A percentile compares a stretch with the other conserved stretches of the same genome.
These are phyloP conservation scores for Gentiana straminea DNA, from an alignment of 257 asterid genomes.

Conservation along the genomic window DNA sequence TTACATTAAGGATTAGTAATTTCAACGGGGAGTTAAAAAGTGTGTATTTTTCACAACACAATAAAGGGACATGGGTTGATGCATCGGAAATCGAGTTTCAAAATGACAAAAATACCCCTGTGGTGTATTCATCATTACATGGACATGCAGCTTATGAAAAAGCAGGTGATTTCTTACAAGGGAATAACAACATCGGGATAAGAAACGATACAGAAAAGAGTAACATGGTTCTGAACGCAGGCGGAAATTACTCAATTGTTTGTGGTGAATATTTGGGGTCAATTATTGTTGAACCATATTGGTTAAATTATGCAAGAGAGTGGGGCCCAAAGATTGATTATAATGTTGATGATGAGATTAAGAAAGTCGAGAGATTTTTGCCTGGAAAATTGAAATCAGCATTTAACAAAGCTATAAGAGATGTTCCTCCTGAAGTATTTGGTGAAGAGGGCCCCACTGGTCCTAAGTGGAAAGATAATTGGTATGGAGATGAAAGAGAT, in stretches of 20 bases:
- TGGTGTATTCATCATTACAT: slow-evolving; percentile 23
- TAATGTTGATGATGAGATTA: slow-evolving; percentile 11
- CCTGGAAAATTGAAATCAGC: slow-evolving; percentile 6
- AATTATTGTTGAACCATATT: slow-evolving; percentile 17
- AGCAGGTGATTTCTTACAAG: slow-evolving; percentile 22
- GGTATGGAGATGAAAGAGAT: slow-evolving; percentile 23
- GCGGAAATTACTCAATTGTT: slow-evolving; percentile 11
- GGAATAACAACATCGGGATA: slow-evolving; percentile 16
- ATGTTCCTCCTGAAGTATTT: slow-evolving; percentile 18
- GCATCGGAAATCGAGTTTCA: slow-evolving; percentile 10
- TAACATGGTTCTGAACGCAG: slow-evolving; percentile 11
- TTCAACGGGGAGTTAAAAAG: neutral
- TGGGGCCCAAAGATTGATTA: slow-evolving; percentile 27
- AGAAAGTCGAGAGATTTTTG: slow-evolving; percentile 7
- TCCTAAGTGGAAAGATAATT: slow-evolving; percentile 23
- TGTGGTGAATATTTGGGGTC: slow-evolving; percentile 14
- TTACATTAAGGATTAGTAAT: slow-evolving; percentile 3
- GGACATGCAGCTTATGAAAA: slow-evolving; percentile 27
- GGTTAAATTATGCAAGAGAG: slow-evolving; percentile 25
- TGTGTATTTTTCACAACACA: slow-evolving; percentile 10
- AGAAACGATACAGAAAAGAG: slow-evolving; percentile 22
- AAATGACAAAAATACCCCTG: slow-evolving; percentile 15
- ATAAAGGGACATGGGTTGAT: slow-evolving; percentile 8
- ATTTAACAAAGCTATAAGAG: slow-evolving; percentile 10
- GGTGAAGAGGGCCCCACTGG: slow-evolving; percentile 31